Percentiles rank a stretch among this genome's conserved stretches.
phyloP scores from a whole-genome alignment of 306 rosid species.

The Casuarina cunninghamiana region DNA sequence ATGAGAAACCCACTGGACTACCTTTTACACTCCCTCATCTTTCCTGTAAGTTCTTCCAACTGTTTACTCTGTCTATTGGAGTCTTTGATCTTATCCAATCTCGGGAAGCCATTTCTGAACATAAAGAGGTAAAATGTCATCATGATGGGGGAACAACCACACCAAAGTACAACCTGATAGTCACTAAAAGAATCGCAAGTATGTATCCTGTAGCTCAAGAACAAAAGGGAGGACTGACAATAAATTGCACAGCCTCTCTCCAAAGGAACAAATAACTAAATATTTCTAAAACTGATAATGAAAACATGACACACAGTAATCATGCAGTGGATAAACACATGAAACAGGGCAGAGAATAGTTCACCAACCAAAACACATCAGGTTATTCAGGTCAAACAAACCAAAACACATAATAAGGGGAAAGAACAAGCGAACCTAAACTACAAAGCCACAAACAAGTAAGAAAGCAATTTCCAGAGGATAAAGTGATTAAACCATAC shows the following conservation, averaged over 20 bases:
- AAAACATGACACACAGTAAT: neutral
- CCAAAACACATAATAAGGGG: neutral
- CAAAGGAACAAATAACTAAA: neutral
- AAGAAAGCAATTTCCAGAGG: neutral
- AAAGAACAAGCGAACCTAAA: neutral
- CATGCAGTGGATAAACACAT: neutral
- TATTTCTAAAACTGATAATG: neutral
- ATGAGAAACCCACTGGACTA: constrained; percentile 13
- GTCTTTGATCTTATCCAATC: constrained; percentile 90
- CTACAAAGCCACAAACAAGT: neutral
- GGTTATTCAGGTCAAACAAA: neutral
- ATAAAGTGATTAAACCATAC: neutral
- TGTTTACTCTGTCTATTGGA: constrained; percentile 91
- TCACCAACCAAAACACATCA: neutral
- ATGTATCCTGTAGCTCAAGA: neutral
- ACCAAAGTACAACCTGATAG: constrained; percentile 19
- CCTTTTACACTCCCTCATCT: constrained; percentile 98
- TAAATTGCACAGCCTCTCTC: neutral
- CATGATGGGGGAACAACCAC: constrained; percentile 8
- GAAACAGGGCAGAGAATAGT: neutral
- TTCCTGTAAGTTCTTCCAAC: constrained; percentile 91
- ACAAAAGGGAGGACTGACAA: neutral
- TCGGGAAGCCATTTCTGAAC: constrained; percentile 96
- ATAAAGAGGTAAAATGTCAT: constrained; percentile 25
- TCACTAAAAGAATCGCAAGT: constrained; percentile 10